Evolutionary conservation across 805 yeast species (phyloP), one percentile per base, ranked within the genome.

Genomic region (Saturnispora halmiae): DNA sequence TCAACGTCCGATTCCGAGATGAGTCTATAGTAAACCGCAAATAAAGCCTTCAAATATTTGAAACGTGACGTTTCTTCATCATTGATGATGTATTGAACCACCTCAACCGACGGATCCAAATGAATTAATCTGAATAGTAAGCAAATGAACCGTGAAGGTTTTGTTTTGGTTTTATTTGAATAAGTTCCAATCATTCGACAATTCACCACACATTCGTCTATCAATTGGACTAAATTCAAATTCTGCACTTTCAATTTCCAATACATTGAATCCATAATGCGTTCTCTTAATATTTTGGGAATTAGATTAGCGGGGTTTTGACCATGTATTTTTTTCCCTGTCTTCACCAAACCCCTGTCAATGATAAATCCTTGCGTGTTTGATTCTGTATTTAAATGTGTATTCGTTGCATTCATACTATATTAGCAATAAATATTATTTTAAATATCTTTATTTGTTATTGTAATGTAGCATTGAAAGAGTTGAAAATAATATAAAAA

Each of bases 71-170:
- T 92, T 2, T 57, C n/a, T n/a, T n/a, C n/a, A n/a, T n/a, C 57
- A n/a, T 15, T 28, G 10, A 81, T 60, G 46, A 73, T 69, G 40
- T 76, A 69, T 14, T 63, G 53, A 2, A 83, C 53, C 4, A 84
- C 73, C 4, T 75, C 82, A 9, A 54, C 51, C 1, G 69, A 15
- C 0, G 96, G 96, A 46, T 75, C 75, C 14, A 92, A 59, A 57
- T 90, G 94, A 4, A 88, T 65, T 43, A 90, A 56, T 47, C 90
- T 77, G 52, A 85, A 74, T 26, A 86, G 58, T 34, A 94, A 67
- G 53, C 94, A 79, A n/a, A 84, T 55, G 50, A 85, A 86, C 11
- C 78, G 79, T 14, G 82, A 66, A 0, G 94, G 92, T 45, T 75
- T 60, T 25, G 76, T 75, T 18, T 62, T 64, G 38, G 71, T 50